phyloP scores from a whole-genome alignment of 2,329 filamentous ascomycete genomes.

The Talaromyces sp. region DNA sequence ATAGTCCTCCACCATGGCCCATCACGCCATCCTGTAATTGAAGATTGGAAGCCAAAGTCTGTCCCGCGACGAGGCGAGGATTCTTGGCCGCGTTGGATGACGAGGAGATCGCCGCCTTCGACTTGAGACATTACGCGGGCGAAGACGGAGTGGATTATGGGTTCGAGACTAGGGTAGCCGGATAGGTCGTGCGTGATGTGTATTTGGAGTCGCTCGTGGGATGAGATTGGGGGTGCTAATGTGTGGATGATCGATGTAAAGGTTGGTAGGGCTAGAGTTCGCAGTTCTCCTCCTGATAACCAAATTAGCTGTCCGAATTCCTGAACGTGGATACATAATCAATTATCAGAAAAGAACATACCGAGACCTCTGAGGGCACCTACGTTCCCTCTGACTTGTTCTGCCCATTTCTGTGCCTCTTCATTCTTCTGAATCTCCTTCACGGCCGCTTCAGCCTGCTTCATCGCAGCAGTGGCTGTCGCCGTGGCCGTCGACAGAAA shows the following conservation, averaged over 20 bases:
- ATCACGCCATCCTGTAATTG: slow-evolving; percentile 70
- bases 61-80: slow-evolving; percentile 66
- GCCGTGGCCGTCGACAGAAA: slow-evolving; percentile 71
- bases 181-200: slow-evolving; percentile 96
- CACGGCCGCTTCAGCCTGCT: slow-evolving; percentile 87
- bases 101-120: slow-evolving; percentile 89
- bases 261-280: slow-evolving; percentile 82
- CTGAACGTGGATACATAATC: not conserved
- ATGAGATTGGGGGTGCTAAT: slow-evolving; percentile 91
- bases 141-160: slow-evolving; percentile 87
- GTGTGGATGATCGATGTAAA: slow-evolving; percentile 95
- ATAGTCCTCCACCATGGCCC: slow-evolving; percentile 86
- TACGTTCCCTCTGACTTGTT: slow-evolving; percentile 88
- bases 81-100: slow-evolving; percentile 90
- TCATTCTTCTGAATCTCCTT: slow-evolving; percentile 96
- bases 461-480: slow-evolving; percentile 53
- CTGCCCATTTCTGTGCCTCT: slow-evolving; percentile 92
- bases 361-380: slow-evolving; percentile 72
- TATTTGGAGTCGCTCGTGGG: slow-evolving; percentile 93
- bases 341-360: slow-evolving; percentile 41
- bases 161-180: slow-evolving; percentile 90
- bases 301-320: slow-evolving; percentile 13
- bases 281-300: slow-evolving; percentile 73
- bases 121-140: slow-evolving; percentile 98
- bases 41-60: slow-evolving; percentile 30